Evolutionary conservation across 1,284 basidiomycete genomes (phyloP).

Genomic region (Fomitopsis schrenkii): DNA sequence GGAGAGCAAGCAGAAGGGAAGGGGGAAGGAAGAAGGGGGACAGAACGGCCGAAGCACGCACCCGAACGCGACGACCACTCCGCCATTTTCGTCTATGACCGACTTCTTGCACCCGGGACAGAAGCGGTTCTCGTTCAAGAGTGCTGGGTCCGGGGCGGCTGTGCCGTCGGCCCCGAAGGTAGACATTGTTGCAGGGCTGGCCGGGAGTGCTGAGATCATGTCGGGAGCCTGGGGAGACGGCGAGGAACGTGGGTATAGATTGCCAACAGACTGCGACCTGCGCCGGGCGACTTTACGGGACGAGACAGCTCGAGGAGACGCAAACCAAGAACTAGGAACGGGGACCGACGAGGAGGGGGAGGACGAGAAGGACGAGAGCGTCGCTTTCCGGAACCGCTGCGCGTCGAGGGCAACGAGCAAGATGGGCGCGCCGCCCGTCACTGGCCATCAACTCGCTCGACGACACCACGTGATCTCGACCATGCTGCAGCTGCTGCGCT

Average conservation of each 20-base stretch:
- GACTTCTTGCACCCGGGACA: constrained; percentile 86
- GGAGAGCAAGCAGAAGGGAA: not conserved
- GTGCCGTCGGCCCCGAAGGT: constrained; percentile 6
- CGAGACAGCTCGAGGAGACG: not conserved
- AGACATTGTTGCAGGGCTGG: constrained; percentile 11
- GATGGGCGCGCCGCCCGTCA: constrained; percentile 1
- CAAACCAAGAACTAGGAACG: not conserved
- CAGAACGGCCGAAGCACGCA: constrained; percentile 31
- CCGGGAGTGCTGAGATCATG: constrained; percentile 15
- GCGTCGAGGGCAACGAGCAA: constrained; percentile 10
- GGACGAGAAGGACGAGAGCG: not conserved
- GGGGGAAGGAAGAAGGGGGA: not conserved
- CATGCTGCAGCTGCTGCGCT: not conserved
- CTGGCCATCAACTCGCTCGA: not conserved
- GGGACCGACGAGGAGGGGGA: not conserved
- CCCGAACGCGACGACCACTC: constrained; percentile 91
- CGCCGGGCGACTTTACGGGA: not conserved
- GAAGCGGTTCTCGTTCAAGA: constrained; percentile 51
- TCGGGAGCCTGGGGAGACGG: not conserved
- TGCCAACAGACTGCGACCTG: constrained; percentile 6
- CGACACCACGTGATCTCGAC: not conserved
- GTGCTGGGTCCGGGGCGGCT: constrained; percentile 9
- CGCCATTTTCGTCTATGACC: constrained; percentile 81
- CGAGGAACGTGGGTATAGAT: not conserved
- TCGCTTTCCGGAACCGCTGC: constrained; percentile 9